phyloP scores from a whole-genome alignment of 2,329 filamentous ascomycete species.

The Nemania sp. region DNA sequence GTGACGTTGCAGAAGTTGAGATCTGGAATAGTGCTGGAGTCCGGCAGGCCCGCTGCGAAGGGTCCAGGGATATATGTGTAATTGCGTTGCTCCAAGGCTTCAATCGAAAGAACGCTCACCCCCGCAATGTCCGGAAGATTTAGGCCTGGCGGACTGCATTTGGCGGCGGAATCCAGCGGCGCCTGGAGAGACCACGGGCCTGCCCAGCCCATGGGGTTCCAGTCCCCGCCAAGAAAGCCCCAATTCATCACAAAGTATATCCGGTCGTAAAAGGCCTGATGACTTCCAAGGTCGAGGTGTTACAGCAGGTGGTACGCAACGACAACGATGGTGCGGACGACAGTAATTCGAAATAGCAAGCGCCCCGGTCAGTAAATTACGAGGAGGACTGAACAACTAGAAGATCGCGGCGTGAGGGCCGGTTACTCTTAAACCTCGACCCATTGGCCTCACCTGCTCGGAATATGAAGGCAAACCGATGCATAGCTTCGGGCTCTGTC shows the following conservation, averaged over 20 bases:
- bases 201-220: conserved; percentile 10
- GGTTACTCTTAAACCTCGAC: background rate
- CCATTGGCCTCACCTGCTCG: background rate
- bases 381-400: no score
- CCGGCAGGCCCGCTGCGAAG: conserved; percentile 3
- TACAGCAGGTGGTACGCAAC: no score
- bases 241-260: background rate
- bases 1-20: conserved; percentile 48
- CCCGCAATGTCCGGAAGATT: conserved; percentile 6
- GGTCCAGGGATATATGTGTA: conserved; percentile 11
- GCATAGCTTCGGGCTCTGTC: no score
- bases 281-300: no score
- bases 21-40: background rate
- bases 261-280: no score
- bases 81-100: conserved; percentile 9
- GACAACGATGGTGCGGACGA: no score
- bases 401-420: background rate
- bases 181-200: conserved; percentile 5
- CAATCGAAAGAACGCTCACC: conserved; percentile 9
- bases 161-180: background rate
- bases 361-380: no score
- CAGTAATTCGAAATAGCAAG: no score
- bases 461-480: no score
- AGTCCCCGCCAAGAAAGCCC: conserved; percentile 1
- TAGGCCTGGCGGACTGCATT: conserved; percentile 1